Conservation (phyloP, 78 protist genomes). For the Dictyostelium intermedium region DNA sequence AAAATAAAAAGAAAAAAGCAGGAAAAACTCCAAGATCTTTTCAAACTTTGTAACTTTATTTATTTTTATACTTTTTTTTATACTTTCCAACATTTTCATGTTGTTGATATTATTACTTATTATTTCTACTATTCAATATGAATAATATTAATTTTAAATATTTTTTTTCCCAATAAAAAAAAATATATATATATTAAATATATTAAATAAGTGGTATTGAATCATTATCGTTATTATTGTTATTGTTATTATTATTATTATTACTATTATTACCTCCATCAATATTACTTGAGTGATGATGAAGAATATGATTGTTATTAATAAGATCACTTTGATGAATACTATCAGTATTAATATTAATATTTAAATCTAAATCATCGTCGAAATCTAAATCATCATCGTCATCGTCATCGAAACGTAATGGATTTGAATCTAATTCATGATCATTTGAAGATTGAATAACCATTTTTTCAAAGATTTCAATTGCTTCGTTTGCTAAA, state of each 20-base stretch:
- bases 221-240: not conserved
- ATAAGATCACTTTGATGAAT: not conserved
- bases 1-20: too few relatives aligned
- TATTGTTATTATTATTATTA: not conserved
- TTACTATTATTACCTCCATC: not conserved
- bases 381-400: not conserved
- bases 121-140: not conserved
- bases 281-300: not conserved
- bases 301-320: not conserved
- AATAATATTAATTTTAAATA: not conserved
- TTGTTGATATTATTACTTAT: not conserved
- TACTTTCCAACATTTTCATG: not conserved
- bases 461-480: conserved; percentile 63
- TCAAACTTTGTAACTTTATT: not conserved
- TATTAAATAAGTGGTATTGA: not conserved
- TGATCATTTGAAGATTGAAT: not conserved
- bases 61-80: too few relatives aligned
- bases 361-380: not conserved
- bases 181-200: not conserved
- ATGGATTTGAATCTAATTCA: not conserved
- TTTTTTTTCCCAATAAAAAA: not conserved
- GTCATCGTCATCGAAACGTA: not conserved
- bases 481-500: conserved; percentile 51
- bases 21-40: too few relatives aligned
- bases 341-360: not conserved